Evolutionary conservation across 345 rosid species (phyloP).

Genomic region (sweet orange (Citrus sinensis)): DVS_A1.0 CM039162.1:22817001-22817500

Average conservation of each 20-base stretch:
- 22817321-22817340: slow-evolving; percentile 36
- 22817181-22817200: slow-evolving; percentile 64
- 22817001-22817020: slow-evolving; percentile 54
- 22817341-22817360: slow-evolving; percentile 76
- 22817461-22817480: slow-evolving; percentile 53
- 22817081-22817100: slow-evolving; percentile 57
- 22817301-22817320: slow-evolving; percentile 51
- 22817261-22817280: slow-evolving; percentile 62
- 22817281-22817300: slow-evolving; percentile 78
- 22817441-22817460: slow-evolving; percentile 57
- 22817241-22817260: slow-evolving; percentile 61
- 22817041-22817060: slow-evolving; percentile 69
- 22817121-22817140: slow-evolving; percentile 80
- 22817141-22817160: slow-evolving; percentile 50
- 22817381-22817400: slow-evolving; percentile 60
- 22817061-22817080: slow-evolving; percentile 56
- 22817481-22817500: slow-evolving; percentile 80
- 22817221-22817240: slow-evolving; percentile 70
- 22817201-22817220: slow-evolving; percentile 80
- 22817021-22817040: slow-evolving; percentile 81
- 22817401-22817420: slow-evolving; percentile 55
- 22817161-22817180: slow-evolving; percentile 33
- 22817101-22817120: slow-evolving; percentile 68
- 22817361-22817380: slow-evolving; percentile 63
- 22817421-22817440: slow-evolving; percentile 80